Conservation (phyloP, 495 filamentous ascomycete genomes). For the Neurospora pannonica region DNA sequence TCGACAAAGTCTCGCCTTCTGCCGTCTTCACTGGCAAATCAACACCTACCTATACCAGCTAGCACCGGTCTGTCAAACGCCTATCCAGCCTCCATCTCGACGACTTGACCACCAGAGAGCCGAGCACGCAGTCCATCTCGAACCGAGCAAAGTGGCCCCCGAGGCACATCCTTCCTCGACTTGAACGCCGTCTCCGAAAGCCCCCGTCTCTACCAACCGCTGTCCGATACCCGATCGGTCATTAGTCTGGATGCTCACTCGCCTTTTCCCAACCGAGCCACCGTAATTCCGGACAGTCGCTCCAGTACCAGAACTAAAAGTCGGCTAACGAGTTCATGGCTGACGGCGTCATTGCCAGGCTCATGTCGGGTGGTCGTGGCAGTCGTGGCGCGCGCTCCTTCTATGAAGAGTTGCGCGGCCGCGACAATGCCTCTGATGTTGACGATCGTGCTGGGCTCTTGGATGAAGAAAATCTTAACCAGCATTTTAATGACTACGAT, state of each 20-base stretch:
- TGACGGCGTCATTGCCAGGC: not conserved
- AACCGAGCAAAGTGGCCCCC: not conserved
- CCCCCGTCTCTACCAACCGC: not conserved
- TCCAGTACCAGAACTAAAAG: not conserved
- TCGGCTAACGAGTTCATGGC: not conserved
- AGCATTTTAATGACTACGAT: slow-evolving; percentile 62
- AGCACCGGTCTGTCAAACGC: not conserved
- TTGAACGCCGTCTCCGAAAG: not conserved
- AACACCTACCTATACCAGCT: not conserved
- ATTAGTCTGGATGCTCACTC: not conserved
- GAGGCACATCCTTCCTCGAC: not conserved
- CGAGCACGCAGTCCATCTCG: not conserved
- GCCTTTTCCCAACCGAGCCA: not conserved
- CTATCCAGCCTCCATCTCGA: not conserved
- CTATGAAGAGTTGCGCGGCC: slow-evolving; percentile 58
- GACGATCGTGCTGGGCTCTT: slow-evolving; percentile 62
- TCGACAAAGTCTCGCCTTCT: not conserved
- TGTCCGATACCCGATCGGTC: not conserved
- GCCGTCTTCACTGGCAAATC: not conserved
- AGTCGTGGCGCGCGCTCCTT: slow-evolving; percentile 41
- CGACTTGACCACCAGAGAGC: not conserved
- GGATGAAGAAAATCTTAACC: slow-evolving; percentile 59
- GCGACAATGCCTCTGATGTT: slow-evolving; percentile 54
- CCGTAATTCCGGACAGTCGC: not conserved
- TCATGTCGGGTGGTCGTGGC: not conserved